phyloP scores from a whole-genome alignment of 2,329 filamentous ascomycete genomes.

The Xylaria polymorpha region DNA sequence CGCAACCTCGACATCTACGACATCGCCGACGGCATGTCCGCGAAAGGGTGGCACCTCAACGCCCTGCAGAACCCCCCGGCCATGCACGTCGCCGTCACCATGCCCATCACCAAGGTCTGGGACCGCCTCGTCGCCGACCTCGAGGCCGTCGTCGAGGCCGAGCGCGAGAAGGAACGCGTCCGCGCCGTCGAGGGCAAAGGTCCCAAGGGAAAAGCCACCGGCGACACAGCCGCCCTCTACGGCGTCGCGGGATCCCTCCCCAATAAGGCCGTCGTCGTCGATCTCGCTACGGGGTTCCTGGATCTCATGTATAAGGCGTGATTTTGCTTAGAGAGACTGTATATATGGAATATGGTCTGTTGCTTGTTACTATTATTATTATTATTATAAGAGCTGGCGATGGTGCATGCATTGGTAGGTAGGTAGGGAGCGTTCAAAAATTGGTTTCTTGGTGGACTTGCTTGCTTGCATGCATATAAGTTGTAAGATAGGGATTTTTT shows the following conservation, averaged over 20 bases:
- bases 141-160: constrained; percentile 73
- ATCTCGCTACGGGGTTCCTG: constrained; percentile 89
- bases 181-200: constrained; percentile 76
- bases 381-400: neutral
- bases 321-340: neutral
- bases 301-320: constrained; percentile 88
- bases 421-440: constrained; percentile 12
- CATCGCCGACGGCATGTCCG: constrained; percentile 87
- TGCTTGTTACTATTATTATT: neutral
- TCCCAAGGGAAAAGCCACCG: constrained; percentile 73
- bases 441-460: neutral
- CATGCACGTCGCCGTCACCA: constrained; percentile 92
- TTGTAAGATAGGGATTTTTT: constrained; percentile 12
- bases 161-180: constrained; percentile 84
- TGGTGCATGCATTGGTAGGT: neutral
- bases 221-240: constrained; percentile 89
- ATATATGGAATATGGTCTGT: too few species aligned
- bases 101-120: constrained; percentile 84
- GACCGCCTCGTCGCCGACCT: constrained; percentile 82
- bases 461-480: neutral
- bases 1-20: constrained; percentile 88
- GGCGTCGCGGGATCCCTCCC: constrained; percentile 94
- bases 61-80: constrained; percentile 91
- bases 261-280: constrained; percentile 94
- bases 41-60: constrained; percentile 94